Percentiles rank a stretch among this genome's conserved stretches.
Evolutionary conservation across 257 asterid genomes (phyloP).

Genomic region (Haberlea rhodopensis): DNA sequence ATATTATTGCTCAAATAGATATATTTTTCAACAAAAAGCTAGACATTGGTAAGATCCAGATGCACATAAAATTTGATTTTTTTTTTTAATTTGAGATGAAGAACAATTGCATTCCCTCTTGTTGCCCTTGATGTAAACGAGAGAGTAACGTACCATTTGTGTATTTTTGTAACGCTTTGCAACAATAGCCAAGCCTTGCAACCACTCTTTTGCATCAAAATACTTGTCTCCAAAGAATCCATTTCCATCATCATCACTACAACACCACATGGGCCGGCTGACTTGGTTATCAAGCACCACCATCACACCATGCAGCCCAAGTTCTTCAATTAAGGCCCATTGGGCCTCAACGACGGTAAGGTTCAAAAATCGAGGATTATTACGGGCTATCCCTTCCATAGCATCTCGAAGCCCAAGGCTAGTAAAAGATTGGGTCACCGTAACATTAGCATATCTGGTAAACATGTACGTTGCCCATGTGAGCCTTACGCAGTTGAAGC

Average conservation of each 20-base stretch:
- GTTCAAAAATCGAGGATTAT: slow-evolving; percentile 39
- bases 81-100: too few relatives aligned
- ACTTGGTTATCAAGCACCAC: slow-evolving; percentile 68
- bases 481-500: slow-evolving; percentile 64
- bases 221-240: slow-evolving; percentile 67
- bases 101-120: too few relatives aligned
- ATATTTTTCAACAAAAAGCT: too few relatives aligned
- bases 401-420: slow-evolving; percentile 37
- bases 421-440: slow-evolving; percentile 29
- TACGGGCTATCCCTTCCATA: slow-evolving; percentile 25
- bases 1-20: too few relatives aligned
- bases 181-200: slow-evolving; percentile 41
- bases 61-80: too few relatives aligned
- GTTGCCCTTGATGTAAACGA: too few relatives aligned
- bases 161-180: slow-evolving; percentile 39
- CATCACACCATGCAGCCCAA: slow-evolving; percentile 43
- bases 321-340: slow-evolving; percentile 41
- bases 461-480: slow-evolving; percentile 67
- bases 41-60: neutral
- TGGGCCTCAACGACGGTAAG: slow-evolving; percentile 50
- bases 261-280: slow-evolving; percentile 69
- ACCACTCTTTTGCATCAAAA: slow-evolving; percentile 67
- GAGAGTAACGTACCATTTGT: slow-evolving; percentile 33
- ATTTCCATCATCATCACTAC: slow-evolving; percentile 55
- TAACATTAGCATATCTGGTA: slow-evolving; percentile 33